Evolutionary conservation across 2,329 filamentous ascomycete genomes (phyloP), one percentile per base, ranked within the genome.

Genomic region (Xylariales sp.): DNA sequence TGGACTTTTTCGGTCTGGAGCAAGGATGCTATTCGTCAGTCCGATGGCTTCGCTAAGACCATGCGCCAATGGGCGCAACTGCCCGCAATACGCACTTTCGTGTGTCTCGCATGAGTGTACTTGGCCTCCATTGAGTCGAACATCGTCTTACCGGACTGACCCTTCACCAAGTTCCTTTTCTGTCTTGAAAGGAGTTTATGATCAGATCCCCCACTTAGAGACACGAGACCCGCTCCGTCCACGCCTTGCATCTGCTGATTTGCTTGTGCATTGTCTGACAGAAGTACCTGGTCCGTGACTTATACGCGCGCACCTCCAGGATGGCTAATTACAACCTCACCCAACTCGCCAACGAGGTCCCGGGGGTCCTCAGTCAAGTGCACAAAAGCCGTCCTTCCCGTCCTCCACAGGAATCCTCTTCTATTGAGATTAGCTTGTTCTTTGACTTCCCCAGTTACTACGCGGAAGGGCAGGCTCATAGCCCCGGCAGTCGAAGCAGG

Each of bases 281-380:
- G 38, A 37, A 10, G 33, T 27, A 40, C 38, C 28, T 42, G 43
- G 37, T 34, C 24, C 29, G 39, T 39, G 35, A 46, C 44, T 43
- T 43, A 43, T 31, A 43, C 44, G 40, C 44, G 32, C 29, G 29
- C 40, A 43, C 40, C 34, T 36, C 37, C 34, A 24, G 19, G 21
- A 42, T 36, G 39, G 21, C 28, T 42, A 24, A 28, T 27, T 24
- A 24, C 35, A 31, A 41, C 16, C 20, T 31, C 24, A 20, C 38
- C 29, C 36, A 33, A 32, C 18, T 46, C 21, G 35, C 36, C 44
- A 40, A 43, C 35, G 40, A 42, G 19, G 35, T 38, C 40, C 40
- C 33, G 16, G 38, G 29, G 19, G 29, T 45, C 28, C 38, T 46
- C 19, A 31, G 34, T 20, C 35, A 43, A 20, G 44, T 46, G 18